phyloP scores from a whole-genome alignment of 257 asterid species.

The Anisodus tanguticus region DNA sequence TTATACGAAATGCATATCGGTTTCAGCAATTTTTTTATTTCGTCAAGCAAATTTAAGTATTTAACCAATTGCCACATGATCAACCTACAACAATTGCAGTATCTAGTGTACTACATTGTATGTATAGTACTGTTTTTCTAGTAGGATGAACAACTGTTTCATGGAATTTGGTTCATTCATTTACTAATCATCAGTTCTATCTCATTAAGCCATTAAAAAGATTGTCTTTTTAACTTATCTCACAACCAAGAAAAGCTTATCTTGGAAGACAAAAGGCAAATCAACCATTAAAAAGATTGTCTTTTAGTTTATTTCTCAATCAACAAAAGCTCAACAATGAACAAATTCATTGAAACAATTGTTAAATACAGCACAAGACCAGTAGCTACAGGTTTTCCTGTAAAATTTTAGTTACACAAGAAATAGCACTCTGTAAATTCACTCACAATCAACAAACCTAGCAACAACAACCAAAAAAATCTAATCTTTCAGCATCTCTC shows the following conservation, averaged over 20 bases:
- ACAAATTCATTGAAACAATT: conserved; percentile 26
- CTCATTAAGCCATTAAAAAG: conserved; percentile 10
- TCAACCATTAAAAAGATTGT: not conserved
- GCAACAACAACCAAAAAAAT: not conserved
- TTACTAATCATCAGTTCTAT: not conserved
- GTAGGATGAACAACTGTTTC: not conserved
- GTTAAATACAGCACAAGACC: not conserved
- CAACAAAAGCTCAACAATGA: not conserved
- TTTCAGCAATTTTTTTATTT: not conserved
- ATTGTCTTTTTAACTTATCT: not conserved
- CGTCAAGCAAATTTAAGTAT: not conserved
- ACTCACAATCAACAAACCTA: not conserved
- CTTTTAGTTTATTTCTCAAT: not conserved
- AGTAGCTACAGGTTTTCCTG: conserved; percentile 15
- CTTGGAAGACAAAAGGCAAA: not conserved
- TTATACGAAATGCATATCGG: not conserved
- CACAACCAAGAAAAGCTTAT: conserved; percentile 5
- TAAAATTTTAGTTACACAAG: conserved; percentile 2
- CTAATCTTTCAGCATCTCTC: not conserved
- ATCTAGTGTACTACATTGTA: not conserved
- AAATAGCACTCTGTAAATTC: not conserved
- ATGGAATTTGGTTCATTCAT: not conserved
- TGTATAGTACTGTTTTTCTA: not conserved
- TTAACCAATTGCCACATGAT: not conserved
- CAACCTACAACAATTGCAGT: not conserved